Evolutionary conservation across 768 basidiomycete genomes (phyloP).

Genomic region (Suillus luteus): DNA sequence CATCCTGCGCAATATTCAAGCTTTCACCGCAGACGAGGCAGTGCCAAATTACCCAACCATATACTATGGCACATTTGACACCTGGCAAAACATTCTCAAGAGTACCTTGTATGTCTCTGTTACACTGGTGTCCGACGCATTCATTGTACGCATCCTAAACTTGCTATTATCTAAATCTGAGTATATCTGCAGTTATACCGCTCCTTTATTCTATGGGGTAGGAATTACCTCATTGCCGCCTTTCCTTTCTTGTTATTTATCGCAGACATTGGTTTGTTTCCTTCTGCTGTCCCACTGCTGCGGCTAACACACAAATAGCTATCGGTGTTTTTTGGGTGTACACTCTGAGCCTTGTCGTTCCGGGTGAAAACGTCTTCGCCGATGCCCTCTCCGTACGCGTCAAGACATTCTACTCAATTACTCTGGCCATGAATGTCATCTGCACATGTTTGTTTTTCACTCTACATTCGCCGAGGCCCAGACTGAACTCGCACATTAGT

Average conservation of each 20-base stretch:
- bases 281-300: not conserved
- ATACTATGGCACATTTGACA: slow-evolving; percentile 24
- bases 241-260: slow-evolving; percentile 29
- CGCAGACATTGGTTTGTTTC: slow-evolving; percentile 28
- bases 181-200: slow-evolving; percentile 25
- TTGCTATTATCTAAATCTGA: not conserved
- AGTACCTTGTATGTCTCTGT: slow-evolving; percentile 24
- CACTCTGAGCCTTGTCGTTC: slow-evolving; percentile 20
- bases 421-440: slow-evolving; percentile 26
- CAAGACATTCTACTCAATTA: slow-evolving; percentile 28
- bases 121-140: slow-evolving; percentile 29
- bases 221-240: slow-evolving; percentile 16
- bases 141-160: slow-evolving; percentile 24
- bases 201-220: slow-evolving; percentile 29
- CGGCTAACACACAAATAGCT: slow-evolving; percentile 6
- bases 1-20: slow-evolving; percentile 24
- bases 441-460: slow-evolving; percentile 27
- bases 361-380: slow-evolving; percentile 25
- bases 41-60: slow-evolving; percentile 18
- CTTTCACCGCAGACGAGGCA: slow-evolving; percentile 22
- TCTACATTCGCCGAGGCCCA: too few relatives aligned
- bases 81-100: slow-evolving; percentile 27
- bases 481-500: slow-evolving; percentile 13
- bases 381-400: slow-evolving; percentile 22
- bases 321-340: slow-evolving; percentile 25